phyloP scores from a whole-genome alignment of 2,329 filamentous ascomycete genomes.

The Waltergamsia citrina region DNA sequence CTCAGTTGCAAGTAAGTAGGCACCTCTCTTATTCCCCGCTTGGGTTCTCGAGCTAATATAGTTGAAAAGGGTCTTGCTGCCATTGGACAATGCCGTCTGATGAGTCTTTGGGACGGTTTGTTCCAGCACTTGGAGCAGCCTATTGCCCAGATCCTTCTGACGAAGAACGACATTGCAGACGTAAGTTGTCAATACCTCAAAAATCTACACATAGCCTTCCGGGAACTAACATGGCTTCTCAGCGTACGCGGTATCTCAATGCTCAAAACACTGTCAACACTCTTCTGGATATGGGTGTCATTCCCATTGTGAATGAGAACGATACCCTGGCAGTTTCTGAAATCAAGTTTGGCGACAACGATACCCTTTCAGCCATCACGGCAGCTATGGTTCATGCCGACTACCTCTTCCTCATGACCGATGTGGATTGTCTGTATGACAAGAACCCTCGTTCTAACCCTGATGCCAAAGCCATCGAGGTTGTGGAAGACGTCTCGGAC shows the following conservation, averaged over 20 bases:
- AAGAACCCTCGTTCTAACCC: slow-evolving; percentile 83
- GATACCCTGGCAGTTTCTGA: slow-evolving; percentile 94
- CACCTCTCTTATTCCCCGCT: neutral
- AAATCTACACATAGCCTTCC: too few species aligned
- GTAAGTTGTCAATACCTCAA: slow-evolving; percentile 42
- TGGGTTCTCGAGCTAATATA: slow-evolving; percentile 3
- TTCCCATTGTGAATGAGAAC: slow-evolving; percentile 98
- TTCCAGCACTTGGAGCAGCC: slow-evolving; percentile 84
- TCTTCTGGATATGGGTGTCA: slow-evolving; percentile 86
- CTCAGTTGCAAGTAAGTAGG: slow-evolving; percentile 62
- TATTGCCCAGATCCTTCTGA: slow-evolving; percentile 89
- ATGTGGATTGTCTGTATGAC: slow-evolving; percentile 95
- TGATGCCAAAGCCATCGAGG: slow-evolving; percentile 81
- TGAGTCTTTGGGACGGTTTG: slow-evolving; percentile 90
- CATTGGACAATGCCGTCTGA: slow-evolving; percentile 90
- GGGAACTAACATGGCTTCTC: neutral
- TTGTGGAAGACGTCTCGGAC: slow-evolving; percentile 79
- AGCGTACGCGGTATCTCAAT: slow-evolving; percentile 90
- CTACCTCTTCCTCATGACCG: slow-evolving; percentile 96
- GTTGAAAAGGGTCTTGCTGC: slow-evolving; percentile 67
- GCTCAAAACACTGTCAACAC: slow-evolving; percentile 92
- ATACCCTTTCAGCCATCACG: slow-evolving; percentile 92
- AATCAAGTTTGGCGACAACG: slow-evolving; percentile 99
- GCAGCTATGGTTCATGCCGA: slow-evolving; percentile 96
- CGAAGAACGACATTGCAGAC: slow-evolving; percentile 92